Percentiles rank a stretch among this genome's conserved stretches.
Conservation (phyloP, 192 early-diverging fungal genomes). For the Coemansia sp. region DNA sequence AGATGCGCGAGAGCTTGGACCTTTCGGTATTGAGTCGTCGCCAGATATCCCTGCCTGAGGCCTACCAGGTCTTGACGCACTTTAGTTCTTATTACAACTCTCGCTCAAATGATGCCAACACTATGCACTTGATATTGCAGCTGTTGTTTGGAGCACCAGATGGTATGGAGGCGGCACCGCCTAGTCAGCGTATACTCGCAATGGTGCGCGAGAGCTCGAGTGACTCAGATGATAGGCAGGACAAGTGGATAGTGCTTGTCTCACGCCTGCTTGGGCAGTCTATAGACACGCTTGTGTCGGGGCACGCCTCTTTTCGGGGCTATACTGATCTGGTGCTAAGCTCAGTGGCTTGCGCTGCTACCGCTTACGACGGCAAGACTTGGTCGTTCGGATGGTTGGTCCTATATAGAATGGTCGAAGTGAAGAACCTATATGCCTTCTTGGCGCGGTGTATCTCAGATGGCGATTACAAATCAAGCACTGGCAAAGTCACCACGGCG, state of each 20-base stretch:
- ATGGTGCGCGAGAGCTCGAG: neutral
- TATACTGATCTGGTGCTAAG: conserved; percentile 7
- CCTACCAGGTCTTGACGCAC: conserved; percentile 7
- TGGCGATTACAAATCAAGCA: neutral
- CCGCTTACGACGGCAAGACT: neutral
- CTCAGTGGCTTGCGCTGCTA: conserved; percentile 7
- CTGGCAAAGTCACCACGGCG: neutral
- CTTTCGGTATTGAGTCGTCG: neutral
- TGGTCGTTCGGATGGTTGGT: conserved; percentile 6
- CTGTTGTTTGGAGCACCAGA: conserved; percentile 19
- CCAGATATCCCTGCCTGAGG: neutral
- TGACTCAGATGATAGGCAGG: neutral
- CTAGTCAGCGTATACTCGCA: neutral
- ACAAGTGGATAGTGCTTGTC: conserved; percentile 24
- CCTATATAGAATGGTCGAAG: conserved; percentile 16
- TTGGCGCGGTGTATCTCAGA: conserved; percentile 20
- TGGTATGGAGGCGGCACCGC: neutral
- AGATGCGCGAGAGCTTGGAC: conserved; percentile 29
- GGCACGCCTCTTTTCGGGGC: neutral
- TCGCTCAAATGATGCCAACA: conserved; percentile 11
- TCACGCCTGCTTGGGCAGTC: conserved; percentile 22
- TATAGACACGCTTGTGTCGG: conserved; percentile 7
- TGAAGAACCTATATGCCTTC: conserved; percentile 31
- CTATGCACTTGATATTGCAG: conserved; percentile 23
- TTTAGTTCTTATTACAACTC: conserved; percentile 43